Percentiles rank a stretch among this genome's conserved stretches.
These are phyloP conservation scores for Kalmusia sp. DNA, from an alignment of 2,329 filamentous ascomycete species.

Conservation along the genomic window DNA sequence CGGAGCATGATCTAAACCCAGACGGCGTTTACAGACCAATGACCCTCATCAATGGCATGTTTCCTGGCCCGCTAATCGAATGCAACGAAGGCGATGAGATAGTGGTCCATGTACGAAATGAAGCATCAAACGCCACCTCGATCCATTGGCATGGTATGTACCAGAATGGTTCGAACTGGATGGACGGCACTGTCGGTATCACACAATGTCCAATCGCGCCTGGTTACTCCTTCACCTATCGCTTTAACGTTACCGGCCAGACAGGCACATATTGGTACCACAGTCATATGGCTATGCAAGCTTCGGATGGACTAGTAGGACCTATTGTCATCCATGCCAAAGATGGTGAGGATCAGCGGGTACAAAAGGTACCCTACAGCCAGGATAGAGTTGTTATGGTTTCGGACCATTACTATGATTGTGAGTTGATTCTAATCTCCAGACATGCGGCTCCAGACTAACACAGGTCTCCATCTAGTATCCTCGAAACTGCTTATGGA, in stretches of 20 bases:
- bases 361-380: constrained; percentile 52
- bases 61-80: constrained; percentile 50
- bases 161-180: constrained; percentile 52
- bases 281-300: constrained; percentile 51
- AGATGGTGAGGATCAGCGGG: constrained; percentile 49
- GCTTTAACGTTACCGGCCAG: constrained; percentile 45
- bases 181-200: constrained; percentile 64
- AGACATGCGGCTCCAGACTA: no score
- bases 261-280: constrained; percentile 44
- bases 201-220: constrained; percentile 64
- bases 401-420: constrained; percentile 72
- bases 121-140: constrained; percentile 64
- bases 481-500: constrained; percentile 57
- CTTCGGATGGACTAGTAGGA: constrained; percentile 51
- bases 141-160: constrained; percentile 70
- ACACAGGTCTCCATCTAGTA: constrained; percentile 8
- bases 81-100: constrained; percentile 70
- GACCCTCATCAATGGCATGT: constrained; percentile 51
- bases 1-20: constrained; percentile 65
- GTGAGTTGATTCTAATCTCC: no score
- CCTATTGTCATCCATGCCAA: constrained; percentile 45
- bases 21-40: constrained; percentile 56
- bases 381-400: constrained; percentile 69
- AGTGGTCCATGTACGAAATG: constrained; percentile 65
- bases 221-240: constrained; percentile 44